Conservation (phyloP, 768 basidiomycete genomes). For the Botryobasidium botryosum region DNA sequence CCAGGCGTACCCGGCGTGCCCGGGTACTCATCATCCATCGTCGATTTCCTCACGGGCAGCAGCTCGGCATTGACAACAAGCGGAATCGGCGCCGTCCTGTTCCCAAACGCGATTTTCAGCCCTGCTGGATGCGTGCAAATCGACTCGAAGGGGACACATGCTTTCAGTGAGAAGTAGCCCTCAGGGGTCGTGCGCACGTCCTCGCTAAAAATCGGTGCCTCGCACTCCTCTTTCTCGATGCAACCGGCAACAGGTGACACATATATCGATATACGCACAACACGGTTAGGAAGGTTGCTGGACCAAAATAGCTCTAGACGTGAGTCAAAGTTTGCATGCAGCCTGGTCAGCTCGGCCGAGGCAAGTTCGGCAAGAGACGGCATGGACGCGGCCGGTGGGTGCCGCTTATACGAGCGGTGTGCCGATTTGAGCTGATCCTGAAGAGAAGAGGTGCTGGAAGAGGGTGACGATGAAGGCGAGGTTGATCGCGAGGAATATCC, state of each 20-base stretch:
- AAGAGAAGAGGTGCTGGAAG: not conserved
- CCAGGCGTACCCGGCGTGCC: not conserved
- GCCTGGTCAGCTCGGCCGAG: conserved; percentile 28
- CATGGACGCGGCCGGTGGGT: not conserved
- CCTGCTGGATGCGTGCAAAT: conserved; percentile 44
- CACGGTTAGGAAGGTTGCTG: conserved; percentile 44
- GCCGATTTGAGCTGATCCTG: not conserved
- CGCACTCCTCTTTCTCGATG: too few species aligned
- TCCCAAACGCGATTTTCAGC: conserved; percentile 39
- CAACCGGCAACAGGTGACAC: not conserved
- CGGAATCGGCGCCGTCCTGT: conserved; percentile 21
- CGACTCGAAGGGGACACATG: conserved; percentile 51
- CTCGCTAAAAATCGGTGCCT: conserved; percentile 11
- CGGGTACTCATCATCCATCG: not conserved
- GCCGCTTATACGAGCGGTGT: not conserved
- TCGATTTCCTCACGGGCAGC: not conserved
- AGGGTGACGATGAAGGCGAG: not conserved
- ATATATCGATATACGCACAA: conserved; percentile 45
- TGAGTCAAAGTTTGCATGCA: conserved; percentile 59
- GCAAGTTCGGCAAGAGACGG: conserved; percentile 6
- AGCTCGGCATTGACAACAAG: conserved; percentile 10
- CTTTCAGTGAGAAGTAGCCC: conserved; percentile 53
- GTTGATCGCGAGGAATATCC: not conserved
- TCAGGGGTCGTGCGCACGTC: conserved; percentile 34
- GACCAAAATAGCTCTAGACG: conserved; percentile 73